Percentiles rank a stretch among this genome's conserved stretches.
phyloP scores from a whole-genome alignment of 495 filamentous ascomycete genomes.

The Xylaria castorea region DNA sequence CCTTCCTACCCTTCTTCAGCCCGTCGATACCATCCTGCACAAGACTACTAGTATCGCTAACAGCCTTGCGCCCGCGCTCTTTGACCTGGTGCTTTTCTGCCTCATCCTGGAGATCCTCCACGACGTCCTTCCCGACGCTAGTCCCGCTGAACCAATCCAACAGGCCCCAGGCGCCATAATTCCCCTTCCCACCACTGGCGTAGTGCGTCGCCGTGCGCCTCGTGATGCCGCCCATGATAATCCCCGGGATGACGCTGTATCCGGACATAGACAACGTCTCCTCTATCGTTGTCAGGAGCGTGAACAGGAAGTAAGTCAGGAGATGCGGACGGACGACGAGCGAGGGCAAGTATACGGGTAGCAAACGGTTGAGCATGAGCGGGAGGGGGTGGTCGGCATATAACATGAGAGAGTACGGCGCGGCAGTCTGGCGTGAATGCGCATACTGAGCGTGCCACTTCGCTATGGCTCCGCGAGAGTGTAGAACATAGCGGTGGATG shows the following conservation, averaged over 20 bases:
- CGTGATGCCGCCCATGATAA: conserved; percentile 77
- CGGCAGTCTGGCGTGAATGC: conserved; percentile 58
- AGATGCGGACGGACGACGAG: conserved; percentile 72
- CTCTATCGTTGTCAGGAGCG: conserved; percentile 72
- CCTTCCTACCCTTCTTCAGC: conserved; percentile 45
- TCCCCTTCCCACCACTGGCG: conserved; percentile 64
- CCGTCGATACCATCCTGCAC: conserved; percentile 47
- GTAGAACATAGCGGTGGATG: conserved; percentile 75
- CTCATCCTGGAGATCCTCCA: conserved; percentile 62
- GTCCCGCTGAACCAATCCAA: conserved; percentile 82
- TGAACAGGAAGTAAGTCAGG: conserved; percentile 76
- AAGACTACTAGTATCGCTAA: conserved; percentile 43
- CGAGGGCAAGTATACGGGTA: conserved; percentile 78
- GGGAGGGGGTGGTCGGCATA: conserved; percentile 79
- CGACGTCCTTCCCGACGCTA: conserved; percentile 61
- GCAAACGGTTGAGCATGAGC: conserved; percentile 70
- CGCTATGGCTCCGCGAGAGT: conserved; percentile 46
- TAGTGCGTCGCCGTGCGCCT: conserved; percentile 74
- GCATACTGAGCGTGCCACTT: conserved; percentile 67
- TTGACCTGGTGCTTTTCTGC: conserved; percentile 65
- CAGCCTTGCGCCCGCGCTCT: conserved; percentile 51
- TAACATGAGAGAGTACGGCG: conserved; percentile 69
- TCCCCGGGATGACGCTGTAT: conserved; percentile 75
- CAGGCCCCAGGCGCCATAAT: conserved; percentile 79
- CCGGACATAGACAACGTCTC: conserved; percentile 80